These are phyloP conservation scores for Dicorynia guianensis DNA, from an alignment of 306 rosid genomes.

Conservation along the genomic window DNA sequence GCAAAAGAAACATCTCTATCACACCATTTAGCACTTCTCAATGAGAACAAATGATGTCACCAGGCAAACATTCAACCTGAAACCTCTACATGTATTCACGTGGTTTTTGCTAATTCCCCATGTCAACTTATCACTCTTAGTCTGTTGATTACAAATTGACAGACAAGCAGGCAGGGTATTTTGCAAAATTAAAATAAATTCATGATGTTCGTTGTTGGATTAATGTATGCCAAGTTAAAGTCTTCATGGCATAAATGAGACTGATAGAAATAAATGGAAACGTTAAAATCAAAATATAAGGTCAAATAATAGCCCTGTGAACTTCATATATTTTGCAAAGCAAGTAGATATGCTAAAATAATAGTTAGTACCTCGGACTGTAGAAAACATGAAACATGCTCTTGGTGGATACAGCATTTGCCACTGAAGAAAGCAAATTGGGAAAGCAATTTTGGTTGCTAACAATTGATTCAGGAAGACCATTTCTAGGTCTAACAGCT, in stretches of 20 bases:
- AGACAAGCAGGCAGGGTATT: too few relatives aligned
- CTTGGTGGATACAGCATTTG: conserved; percentile 80
- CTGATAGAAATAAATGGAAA: background rate
- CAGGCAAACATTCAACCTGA: too few relatives aligned
- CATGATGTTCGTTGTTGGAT: too few relatives aligned
- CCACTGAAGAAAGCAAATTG: conserved; percentile 72
- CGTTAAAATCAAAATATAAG: conserved; percentile 18
- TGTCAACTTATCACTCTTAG: background rate
- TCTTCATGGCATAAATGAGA: background rate
- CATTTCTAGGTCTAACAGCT: conserved; percentile 84
- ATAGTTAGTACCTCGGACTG: conserved; percentile 80
- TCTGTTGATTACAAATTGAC: background rate
- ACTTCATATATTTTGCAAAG: conserved; percentile 11
- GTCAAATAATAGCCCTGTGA: conserved; percentile 1
- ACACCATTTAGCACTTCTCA: too few relatives aligned
- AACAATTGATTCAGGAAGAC: conserved; percentile 84
- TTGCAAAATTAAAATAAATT: too few relatives aligned
- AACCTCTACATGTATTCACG: background rate
- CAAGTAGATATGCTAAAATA: conserved; percentile 23
- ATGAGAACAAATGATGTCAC: too few relatives aligned
- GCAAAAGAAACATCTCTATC: too few relatives aligned
- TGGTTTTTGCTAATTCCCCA: background rate
- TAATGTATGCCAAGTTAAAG: too few relatives aligned
- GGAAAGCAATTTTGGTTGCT: conserved; percentile 73
- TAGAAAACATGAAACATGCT: conserved; percentile 91